These are phyloP conservation scores for Ophiostoma novo-ulmi DNA, from an alignment of 2,329 filamentous ascomycete genomes.

Conservation along the genomic window DNA sequence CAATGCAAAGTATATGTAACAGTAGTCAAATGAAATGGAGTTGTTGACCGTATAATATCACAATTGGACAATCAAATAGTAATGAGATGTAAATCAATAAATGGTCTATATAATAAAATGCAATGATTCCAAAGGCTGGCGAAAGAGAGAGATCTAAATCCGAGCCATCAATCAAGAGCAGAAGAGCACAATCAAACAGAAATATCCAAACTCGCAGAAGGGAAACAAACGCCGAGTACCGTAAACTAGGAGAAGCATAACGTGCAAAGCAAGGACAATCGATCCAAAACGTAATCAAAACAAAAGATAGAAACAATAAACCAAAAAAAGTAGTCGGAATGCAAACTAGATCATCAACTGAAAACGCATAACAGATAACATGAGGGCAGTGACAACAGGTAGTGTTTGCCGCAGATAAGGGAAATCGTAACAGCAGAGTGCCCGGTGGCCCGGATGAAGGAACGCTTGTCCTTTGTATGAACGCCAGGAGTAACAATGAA, in stretches of 20 bases:
- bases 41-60: neutral
- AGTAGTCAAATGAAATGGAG: neutral
- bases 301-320: neutral
- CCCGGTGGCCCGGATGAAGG: constrained; percentile 11
- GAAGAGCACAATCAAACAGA: neutral
- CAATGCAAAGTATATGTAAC: neutral
- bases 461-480: constrained; percentile 12
- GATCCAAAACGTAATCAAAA: neutral
- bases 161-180: neutral
- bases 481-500: neutral
- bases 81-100: neutral
- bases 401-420: neutral
- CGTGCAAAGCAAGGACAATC: neutral
- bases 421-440: constrained; percentile 4
- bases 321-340: neutral
- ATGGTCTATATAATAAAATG: neutral
- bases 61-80: neutral
- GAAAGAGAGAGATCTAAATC: neutral
- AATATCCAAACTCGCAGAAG: constrained; percentile 14
- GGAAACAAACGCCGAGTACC: constrained; percentile 15
- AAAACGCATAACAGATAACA: neutral
- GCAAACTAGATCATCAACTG: neutral
- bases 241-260: neutral
- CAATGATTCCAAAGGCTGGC: neutral
- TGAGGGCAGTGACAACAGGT: neutral